Evolutionary conservation across 2,329 filamentous ascomycete species (phyloP).

Genomic region (Reticulascus tulasneorum): DNA sequence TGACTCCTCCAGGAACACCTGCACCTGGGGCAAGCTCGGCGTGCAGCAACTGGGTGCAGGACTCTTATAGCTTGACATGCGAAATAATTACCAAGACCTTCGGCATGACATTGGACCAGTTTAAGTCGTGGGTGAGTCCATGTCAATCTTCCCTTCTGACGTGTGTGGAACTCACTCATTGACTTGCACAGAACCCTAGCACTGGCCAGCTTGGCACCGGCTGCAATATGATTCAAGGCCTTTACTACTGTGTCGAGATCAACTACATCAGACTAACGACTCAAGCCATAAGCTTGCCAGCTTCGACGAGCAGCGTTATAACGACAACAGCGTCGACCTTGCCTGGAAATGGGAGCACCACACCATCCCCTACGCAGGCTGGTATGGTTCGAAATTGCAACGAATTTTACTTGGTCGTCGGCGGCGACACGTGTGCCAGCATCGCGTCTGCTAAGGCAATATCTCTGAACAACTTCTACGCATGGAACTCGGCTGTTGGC

Average conservation of each 20-base stretch:
- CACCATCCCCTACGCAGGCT: conserved; percentile 12
- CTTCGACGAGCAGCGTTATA: too few relatives aligned
- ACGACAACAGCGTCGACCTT: too few relatives aligned
- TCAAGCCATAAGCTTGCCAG: too few relatives aligned
- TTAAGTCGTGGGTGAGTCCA: background rate
- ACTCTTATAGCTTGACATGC: background rate
- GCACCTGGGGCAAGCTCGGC: background rate
- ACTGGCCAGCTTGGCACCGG: background rate
- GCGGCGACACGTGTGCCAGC: conserved; percentile 10
- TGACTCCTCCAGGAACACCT: background rate
- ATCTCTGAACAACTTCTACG: conserved; percentile 10
- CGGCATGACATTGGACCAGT: background rate
- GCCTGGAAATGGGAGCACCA: too few relatives aligned
- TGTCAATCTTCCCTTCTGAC: background rate
- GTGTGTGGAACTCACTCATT: background rate
- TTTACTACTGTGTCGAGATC: background rate
- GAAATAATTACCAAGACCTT: background rate
- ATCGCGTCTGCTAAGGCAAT: conserved; percentile 10
- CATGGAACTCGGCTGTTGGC: conserved; percentile 14
- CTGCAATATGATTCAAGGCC: background rate
- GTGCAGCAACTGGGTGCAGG: background rate
- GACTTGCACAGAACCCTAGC: background rate
- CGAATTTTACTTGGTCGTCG: conserved; percentile 13
- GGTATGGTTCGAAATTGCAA: conserved; percentile 17
- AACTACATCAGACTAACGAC: too few relatives aligned